Evolutionary conservation across 768 basidiomycete species (phyloP), one percentile per base, ranked within the genome.

Genomic region (Boletus reticuloceps): DNA sequence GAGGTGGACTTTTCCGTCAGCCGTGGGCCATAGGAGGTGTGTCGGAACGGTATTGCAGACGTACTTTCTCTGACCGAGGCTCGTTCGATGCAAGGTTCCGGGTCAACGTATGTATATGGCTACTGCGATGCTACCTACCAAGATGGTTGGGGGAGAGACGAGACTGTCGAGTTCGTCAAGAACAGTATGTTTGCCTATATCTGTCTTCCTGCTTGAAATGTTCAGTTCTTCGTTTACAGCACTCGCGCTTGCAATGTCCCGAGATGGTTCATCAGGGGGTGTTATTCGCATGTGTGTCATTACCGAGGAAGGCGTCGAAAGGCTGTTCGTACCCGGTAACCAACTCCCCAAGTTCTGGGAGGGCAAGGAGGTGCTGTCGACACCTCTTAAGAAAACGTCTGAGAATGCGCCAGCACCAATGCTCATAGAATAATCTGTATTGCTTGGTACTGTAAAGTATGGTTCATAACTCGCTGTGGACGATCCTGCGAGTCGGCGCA

Each of bases 91-190:
- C 29, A 60, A 93, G 90, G 93, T 25, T 96, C 94, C 48, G 97
- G 97, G 9, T 97, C 94, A 37, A 94, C 94, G 9, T 99, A 98
- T 69, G 94, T 98, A 12, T 99, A 98, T 68, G 97, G 96, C 50
- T 98, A 98, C 75, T 98, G 97, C 64, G 97, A 99, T 71, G 94
- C 97, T n/a, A 98, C 94, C 27, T 99, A 89, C 70, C 75, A 85
- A 72, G 95, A 98, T 29, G 92, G 90, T 16, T 96, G 92, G 94
- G 85, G 82, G 8, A 82, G 82, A 62, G 91, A 94, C 38, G 84
- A 98, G 74, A 97, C 94, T 0, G 75, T 99, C 53, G 79, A 95
- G 37, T 98, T 99, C 67, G 96, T 98, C 55, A 90, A 85, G 76
- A 97, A 98, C 75, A 94, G 96, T 97, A 68, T 54, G 91, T 81